Evolutionary conservation across 179 eudicot species (phyloP), one percentile per base, ranked within the genome.

Genomic region (Pouteria campechiana): DNA sequence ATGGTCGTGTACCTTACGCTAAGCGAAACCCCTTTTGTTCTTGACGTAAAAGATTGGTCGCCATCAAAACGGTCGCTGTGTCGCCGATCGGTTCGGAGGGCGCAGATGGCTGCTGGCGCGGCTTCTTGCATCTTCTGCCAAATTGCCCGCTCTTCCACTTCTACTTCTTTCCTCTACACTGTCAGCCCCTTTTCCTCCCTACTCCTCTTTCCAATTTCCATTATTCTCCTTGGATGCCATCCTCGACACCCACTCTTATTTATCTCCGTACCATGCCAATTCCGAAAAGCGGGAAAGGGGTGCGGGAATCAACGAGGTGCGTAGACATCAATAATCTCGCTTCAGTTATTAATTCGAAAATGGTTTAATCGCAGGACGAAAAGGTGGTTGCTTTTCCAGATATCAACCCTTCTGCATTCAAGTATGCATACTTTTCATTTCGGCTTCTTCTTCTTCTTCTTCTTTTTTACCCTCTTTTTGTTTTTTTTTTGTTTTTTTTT

Each of bases 371-470:
- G 51, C 77, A 87, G 96, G 96, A 87, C 44, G 96, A 87, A 15
- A 77, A 42, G 53, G 77, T 79, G 5, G 84, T 83, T 36, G 94
- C 90, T 8, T 87, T 87, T 54, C 79, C 52, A 48, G 96, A 87
- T 50, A 87, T 77, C 35, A 87, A 74, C 2, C 96, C 96, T 39
- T 58, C 96, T 6, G 94, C 94, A 4, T 73, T 74, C 57, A 69
- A 90, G 93, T 85, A 33, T 16, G 40, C n/a, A n/a, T n/a, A n/a
- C n/a, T n/a, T n/a, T n/a, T n/a, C n/a, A n/a, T n/a, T 41, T 46
- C 39, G 2, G 44, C 46, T 22, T 52, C 13, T 15, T 22, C 25
- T 34, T 34, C 41, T 28, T 41, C 24, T 14, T 24, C 32, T 10
- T 31, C 16, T 12, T 17, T 11, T 33, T 1, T 21, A n/a, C 13